Conservation (phyloP, 2,329 filamentous ascomycete genomes). For the Dactylonectria estremocensis region DNA sequence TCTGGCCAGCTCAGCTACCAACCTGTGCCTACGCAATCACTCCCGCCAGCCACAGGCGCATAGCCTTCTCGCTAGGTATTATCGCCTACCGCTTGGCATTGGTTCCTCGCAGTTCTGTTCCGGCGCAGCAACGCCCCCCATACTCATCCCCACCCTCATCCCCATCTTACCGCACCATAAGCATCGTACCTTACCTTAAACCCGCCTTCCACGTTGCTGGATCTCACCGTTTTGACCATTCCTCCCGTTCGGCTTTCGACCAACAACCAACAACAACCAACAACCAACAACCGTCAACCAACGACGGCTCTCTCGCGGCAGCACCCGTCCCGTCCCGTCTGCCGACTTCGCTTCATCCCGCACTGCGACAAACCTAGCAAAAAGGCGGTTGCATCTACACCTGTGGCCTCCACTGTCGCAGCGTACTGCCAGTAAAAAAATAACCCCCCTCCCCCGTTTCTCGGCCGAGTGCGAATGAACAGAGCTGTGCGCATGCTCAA, state of each 20-base stretch:
- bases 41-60: constrained; percentile 7
- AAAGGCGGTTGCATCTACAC: not conserved
- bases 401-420: constrained; percentile 3
- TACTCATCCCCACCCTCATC: constrained; percentile 10
- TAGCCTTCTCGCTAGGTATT: not conserved
- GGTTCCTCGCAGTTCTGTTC: not conserved
- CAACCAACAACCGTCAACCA: not conserved
- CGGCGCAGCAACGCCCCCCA: constrained; percentile 1
- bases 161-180: constrained; percentile 8
- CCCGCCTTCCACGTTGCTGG: constrained; percentile 15
- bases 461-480: constrained; percentile 29
- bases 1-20: not conserved
- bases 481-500: constrained; percentile 15
- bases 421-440: not conserved
- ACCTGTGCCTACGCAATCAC: not conserved
- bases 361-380: not conserved
- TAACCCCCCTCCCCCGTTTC: not conserved
- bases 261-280: constrained; percentile 1
- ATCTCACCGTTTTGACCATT: constrained; percentile 17
- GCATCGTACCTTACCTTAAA: constrained; percentile 21
- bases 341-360: constrained; percentile 13
- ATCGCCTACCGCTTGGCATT: constrained; percentile 4
- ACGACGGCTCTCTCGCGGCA: not conserved
- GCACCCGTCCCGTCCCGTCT: not conserved
- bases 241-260: not conserved